Evolutionary conservation across 148 eudicot species (phyloP).

Genomic region (Fagopyrum tataricum): DNA sequence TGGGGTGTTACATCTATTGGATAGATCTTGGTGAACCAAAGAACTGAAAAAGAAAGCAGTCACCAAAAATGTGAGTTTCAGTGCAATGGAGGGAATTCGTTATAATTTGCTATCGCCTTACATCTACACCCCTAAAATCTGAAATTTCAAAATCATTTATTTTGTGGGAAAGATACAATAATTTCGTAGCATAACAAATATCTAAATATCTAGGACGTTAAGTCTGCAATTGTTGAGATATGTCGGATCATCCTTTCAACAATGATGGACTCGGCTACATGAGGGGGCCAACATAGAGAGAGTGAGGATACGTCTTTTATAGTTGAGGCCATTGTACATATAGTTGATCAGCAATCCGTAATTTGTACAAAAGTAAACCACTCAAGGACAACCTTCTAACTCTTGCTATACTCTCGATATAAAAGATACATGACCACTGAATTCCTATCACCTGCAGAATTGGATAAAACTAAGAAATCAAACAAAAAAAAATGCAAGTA

Average conservation of each 20-base stretch:
- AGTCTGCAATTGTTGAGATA: not conserved
- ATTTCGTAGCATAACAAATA: no score
- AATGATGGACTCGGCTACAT: conserved; percentile 36
- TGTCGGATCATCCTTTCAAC: not conserved
- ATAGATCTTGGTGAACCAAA: no score
- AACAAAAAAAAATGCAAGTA: not conserved
- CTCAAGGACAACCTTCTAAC: conserved; percentile 74
- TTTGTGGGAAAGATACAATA: no score
- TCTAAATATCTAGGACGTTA: no score
- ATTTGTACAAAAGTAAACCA: conserved; percentile 77
- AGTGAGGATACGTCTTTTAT: conserved; percentile 57
- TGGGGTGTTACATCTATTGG: no score
- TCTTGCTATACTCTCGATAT: conserved; percentile 90
- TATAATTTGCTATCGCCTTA: no score
- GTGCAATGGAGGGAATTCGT: not conserved
- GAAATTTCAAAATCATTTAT: not conserved
- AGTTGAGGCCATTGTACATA: conserved; percentile 97
- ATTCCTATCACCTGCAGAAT: conserved; percentile 59
- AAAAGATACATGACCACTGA: conserved; percentile 79
- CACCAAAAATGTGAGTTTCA: no score
- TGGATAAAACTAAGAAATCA: not conserved
- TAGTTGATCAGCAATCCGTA: conserved; percentile 69
- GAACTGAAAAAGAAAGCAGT: no score
- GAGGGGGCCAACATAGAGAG: conserved; percentile 72
- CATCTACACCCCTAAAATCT: not conserved